Base-by-base conservation (phyloP, 2,329 filamentous ascomycete species). In the Ceratocystis harringtonii region DNA sequence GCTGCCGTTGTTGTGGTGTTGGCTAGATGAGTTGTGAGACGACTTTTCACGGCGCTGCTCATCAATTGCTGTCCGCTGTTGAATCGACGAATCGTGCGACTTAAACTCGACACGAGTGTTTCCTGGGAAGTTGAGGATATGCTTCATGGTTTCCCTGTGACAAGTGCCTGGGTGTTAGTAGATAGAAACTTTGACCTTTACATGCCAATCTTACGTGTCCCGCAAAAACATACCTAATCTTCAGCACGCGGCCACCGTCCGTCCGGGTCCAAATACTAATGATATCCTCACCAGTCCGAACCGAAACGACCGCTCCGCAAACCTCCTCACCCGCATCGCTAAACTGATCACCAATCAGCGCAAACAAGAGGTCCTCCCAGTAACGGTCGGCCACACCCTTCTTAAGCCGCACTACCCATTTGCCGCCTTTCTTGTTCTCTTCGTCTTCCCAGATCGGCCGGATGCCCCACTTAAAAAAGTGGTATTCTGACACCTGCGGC, bases 391-490 rank as follows among this genome's bases (percentile, higher is more conserved):
- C 90, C 22, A 99, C 90, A 30, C 94, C 94, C 80, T 99, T 99
- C 83, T 96, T 96, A 74, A 99, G 79, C 70, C 92, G 84, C 74
- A 99, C 86, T 69, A 96, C 92, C 92, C 92, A 99, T 78, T 99
- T 99, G 63, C 94, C 94, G 65, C 94, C 94, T 70, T 86, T 88
- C 75, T 90, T 94, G 78, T 99, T 99, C 74, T 95, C 90, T 60
- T 96, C 91, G 71, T 99, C 94, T 76, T 99, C 94, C 94, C 94
- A 99, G 71, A 99, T 94, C 25, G 94, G 94, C 68, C 94, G 86
- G 68, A 99, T 92, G 65, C 92, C 92, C 73, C 94, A 91, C 76
- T 94, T 95, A 80, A 99, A 99, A 68, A 99, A 87, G 74, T 99
- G 94, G 74, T 96, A 99, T 76, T 99, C 94, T 28, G 92, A 96